Evolutionary conservation across 306 rosid species (phyloP), one percentile per base, ranked within the genome.

Genomic region (Datisca glomerata): DNA sequence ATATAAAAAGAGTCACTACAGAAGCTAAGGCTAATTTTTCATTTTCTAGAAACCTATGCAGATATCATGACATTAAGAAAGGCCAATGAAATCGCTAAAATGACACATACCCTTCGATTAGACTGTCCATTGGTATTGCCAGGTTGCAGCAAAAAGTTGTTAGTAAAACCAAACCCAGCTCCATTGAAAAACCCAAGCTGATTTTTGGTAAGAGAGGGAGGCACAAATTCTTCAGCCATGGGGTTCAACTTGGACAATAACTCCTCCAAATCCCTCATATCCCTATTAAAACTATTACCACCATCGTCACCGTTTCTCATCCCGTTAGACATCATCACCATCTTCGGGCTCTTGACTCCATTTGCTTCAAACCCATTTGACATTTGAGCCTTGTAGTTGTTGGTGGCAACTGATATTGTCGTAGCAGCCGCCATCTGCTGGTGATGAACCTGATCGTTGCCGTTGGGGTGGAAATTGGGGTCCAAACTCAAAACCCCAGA

Each of bases 151-250:
- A 53, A 29, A 53, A 53, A 53, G 14, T 53, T 46, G 32, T 21
- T 42, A 13, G 41, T 9, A 41, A 40, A 28, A 11, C 49, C 49
- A 53, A 53, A 45, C 17, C 41, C 72, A 40, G 42, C 69, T 40
- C 64, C 75, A 33, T 62, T 24, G 8, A 69, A 51, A 65, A 36
- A 78, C 3, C 80, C 81, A n/a, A 32, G 18, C 11, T 46, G 64
- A 54, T 50, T 70, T 28, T 77, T 81, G 29, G 70, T 49, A 14
- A 70, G 78, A 1, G 93, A 77, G 0, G 86, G 86, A 6, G 98
- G 98, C 51, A 89, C 86, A 69, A 84, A 89, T 43, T 89, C 98
- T 79, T 89, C 77, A 41, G 95, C 98, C 98, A 89, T 72, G 54
- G 98, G 95, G 48, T 89, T 89, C 79, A 89, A 49, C 82, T 89